Evolutionary conservation across 306 rosid species (phyloP), one percentile per base, ranked within the genome.

Genomic region (Clitoria ternatea): DNA sequence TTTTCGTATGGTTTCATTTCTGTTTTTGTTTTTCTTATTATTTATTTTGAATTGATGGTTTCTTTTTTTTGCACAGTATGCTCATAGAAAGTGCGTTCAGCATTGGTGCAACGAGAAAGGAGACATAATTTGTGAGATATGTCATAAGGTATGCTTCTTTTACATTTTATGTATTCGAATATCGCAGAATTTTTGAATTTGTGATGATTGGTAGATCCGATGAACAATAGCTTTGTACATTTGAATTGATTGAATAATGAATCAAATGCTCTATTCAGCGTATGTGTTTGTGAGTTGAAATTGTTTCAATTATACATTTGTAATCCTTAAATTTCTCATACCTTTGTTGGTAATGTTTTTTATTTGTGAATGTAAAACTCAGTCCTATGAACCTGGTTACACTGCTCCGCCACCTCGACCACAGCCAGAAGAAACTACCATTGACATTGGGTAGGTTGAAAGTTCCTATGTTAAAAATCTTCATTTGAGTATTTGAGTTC

Each of bases 61-160:
- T 26, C 15, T 32, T 29, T 52, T 19, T 32, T 29, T 52, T 22
- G 1, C 13, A 52, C 85, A 91, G 96, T 91, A 82, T 81, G 97
- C 97, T 53, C 97, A 89, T 70, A 84, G 97, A 80, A 91, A 91
- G 86, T 91, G 97, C 55, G 89, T 91, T 36, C 97, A 91, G 81
- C 93, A 80, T 80, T 91, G 97, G 97, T 89, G 96, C 80, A 75
- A 91, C 33, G 97, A 91, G 82, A 91, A 91, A 82, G 97, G 97
- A 35, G 97, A 91, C 81, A 91, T 75, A 69, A 87, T 64, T 67
- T 91, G 97, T 75, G 96, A 89, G 81, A 91, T 91, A 66, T 91
- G 97, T 42, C 97, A 91, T 71, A 87, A 87, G 97, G 97, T 91
- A 78, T 73, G 72, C 62, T 53, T 15, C 49, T 37, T 61, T 20